Evolutionary conservation across 495 filamentous ascomycete genomes (phyloP).

Genomic region (Penicillium longicatenatum): DNA sequence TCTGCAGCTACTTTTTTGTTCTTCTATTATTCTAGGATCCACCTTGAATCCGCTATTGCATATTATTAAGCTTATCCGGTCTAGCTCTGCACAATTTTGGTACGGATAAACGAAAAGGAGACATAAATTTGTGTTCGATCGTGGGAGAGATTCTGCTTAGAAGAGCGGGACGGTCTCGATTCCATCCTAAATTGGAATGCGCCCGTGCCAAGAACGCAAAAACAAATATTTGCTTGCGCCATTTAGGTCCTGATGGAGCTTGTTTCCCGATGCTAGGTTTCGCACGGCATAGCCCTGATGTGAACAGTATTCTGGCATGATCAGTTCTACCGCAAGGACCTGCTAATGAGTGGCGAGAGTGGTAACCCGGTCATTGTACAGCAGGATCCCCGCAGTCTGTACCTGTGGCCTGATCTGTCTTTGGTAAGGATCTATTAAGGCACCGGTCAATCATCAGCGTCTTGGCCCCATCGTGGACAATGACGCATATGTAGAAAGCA

Average conservation of each 20-base stretch:
- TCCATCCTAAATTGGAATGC: not conserved
- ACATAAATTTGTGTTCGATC: not conserved
- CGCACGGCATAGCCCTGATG: not conserved
- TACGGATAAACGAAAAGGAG: not conserved
- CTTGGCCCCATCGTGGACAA: not conserved
- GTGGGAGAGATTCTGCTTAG: constrained; percentile 11
- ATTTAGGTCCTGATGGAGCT: not conserved
- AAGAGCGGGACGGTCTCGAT: constrained; percentile 14
- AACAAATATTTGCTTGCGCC: not conserved
- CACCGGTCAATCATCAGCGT: not conserved
- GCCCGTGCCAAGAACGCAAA: constrained; percentile 4
- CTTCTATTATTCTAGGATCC: constrained; percentile 6
- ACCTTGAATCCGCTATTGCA: not conserved
- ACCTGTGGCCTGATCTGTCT: not conserved
- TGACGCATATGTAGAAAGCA: not conserved
- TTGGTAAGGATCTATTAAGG: not conserved
- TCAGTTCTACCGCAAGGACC: not conserved
- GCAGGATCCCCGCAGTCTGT: not conserved
- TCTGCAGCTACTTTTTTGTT: not conserved
- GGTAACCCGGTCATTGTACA: not conserved
- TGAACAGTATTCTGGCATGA: not conserved
- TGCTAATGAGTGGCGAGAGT: too few species aligned
- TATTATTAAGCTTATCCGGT: constrained; percentile 17
- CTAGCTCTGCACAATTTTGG: constrained; percentile 7
- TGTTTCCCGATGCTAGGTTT: not conserved